phyloP scores from a whole-genome alignment of 768 basidiomycete genomes.

The Hygrocybe punicea region DNA sequence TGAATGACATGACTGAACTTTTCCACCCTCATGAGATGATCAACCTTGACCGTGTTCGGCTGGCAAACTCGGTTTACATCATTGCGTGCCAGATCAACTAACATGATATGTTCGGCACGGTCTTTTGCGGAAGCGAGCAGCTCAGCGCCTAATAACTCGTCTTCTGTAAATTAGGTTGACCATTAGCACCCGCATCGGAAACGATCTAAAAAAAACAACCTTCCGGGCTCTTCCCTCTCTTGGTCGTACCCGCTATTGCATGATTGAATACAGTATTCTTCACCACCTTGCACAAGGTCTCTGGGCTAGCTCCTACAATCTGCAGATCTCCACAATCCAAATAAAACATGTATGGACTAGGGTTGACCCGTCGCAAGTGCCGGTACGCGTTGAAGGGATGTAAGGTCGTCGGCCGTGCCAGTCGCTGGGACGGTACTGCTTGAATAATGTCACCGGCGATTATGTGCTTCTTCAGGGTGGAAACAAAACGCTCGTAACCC shows the following conservation, averaged over 20 bases:
- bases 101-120: slow-evolving; percentile 97
- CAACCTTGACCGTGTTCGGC: slow-evolving; percentile 93
- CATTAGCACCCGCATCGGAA: not conserved
- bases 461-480: slow-evolving; percentile 89
- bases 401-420: slow-evolving; percentile 77
- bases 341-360: slow-evolving; percentile 99
- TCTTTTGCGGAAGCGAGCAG: slow-evolving; percentile 89
- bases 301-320: slow-evolving; percentile 96
- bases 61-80: slow-evolving; percentile 98
- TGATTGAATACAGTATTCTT: slow-evolving; percentile 92
- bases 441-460: slow-evolving; percentile 98
- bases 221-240: slow-evolving; percentile 78
- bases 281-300: slow-evolving; percentile 95
- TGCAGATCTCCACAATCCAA: slow-evolving; percentile 90
- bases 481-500: slow-evolving; percentile 90
- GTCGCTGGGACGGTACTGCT: slow-evolving; percentile 92
- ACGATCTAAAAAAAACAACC: slow-evolving; percentile 48
- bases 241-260: slow-evolving; percentile 94
- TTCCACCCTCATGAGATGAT: slow-evolving; percentile 88
- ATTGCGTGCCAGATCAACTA: slow-evolving; percentile 95
- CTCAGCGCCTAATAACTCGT: slow-evolving; percentile 68
- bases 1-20: slow-evolving; percentile 99
- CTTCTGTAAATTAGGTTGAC: slow-evolving; percentile 59
- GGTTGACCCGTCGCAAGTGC: slow-evolving; percentile 89
- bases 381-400: slow-evolving; percentile 98